These are phyloP conservation scores for Fagopyrum tataricum DNA, from an alignment of 148 eudicot genomes.

Conservation along the genomic window DNA sequence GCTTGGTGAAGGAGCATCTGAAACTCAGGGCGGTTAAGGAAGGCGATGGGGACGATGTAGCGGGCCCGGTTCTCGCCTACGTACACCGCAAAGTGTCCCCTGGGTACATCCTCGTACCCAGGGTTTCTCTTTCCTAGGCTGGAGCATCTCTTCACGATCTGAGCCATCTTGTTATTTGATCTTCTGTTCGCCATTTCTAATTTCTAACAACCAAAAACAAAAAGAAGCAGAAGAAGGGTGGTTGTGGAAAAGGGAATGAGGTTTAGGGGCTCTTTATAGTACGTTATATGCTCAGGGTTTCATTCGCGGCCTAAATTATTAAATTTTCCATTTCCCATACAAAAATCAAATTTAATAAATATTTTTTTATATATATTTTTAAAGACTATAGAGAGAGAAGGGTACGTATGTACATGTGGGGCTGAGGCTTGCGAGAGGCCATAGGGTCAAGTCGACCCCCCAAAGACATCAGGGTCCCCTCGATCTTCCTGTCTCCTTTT, in stretches of 20 bases:
- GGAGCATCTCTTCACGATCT: slow-evolving; percentile 45
- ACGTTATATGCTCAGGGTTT: no score
- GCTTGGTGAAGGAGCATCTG: slow-evolving; percentile 41
- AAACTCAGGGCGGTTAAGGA: slow-evolving; percentile 38
- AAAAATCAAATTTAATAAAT: no score
- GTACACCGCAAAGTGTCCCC: slow-evolving; percentile 51
- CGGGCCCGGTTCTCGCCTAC: slow-evolving; percentile 47
- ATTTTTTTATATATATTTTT: not conserved
- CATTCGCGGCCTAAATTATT: no score
- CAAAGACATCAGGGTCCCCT: not conserved
- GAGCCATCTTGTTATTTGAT: slow-evolving; percentile 30
- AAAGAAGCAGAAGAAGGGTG: no score
- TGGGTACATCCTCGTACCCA: slow-evolving; percentile 34
- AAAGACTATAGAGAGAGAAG: not conserved
- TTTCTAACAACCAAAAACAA: not conserved
- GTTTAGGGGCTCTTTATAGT: no score
- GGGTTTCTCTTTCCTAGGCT: slow-evolving; percentile 29
- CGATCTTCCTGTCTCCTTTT: no score
- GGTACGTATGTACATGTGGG: not conserved
- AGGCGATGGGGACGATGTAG: slow-evolving; percentile 43
- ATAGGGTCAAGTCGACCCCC: not conserved
- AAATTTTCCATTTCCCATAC: no score
- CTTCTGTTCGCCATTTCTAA: slow-evolving; percentile 33
- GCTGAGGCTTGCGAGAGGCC: no score
- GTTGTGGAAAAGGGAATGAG: no score